phyloP scores from a whole-genome alignment of 2,329 filamentous ascomycete species.

The Ophiostoma tasmaniense region DNA sequence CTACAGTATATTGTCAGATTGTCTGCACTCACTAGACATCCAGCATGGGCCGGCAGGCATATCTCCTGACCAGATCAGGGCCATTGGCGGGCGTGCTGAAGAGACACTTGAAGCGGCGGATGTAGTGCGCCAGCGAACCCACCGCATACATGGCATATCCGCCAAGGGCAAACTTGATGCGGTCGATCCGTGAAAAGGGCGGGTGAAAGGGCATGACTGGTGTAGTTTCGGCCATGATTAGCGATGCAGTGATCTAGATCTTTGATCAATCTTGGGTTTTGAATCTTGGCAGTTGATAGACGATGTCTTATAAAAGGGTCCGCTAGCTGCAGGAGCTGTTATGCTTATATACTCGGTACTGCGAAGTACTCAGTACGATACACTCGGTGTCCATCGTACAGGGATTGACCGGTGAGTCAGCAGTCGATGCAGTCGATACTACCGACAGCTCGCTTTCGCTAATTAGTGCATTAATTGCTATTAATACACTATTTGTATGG shows the following conservation, averaged over 20 bases:
- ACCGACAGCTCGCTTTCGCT: background rate
- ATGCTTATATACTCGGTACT: too few relatives aligned
- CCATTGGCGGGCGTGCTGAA: background rate
- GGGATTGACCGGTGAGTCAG: background rate
- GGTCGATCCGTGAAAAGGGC: slow-evolving; percentile 9
- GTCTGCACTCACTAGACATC: slow-evolving; percentile 14
- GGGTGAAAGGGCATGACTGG: slow-evolving; percentile 3
- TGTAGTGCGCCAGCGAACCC: slow-evolving; percentile 9
- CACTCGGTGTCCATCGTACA: too few relatives aligned
- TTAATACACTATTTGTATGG: background rate
- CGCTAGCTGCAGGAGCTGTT: background rate
- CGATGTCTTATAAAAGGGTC: background rate
- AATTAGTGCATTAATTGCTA: background rate
- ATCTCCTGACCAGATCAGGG: slow-evolving; percentile 20
- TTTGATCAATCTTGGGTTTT: too few relatives aligned
- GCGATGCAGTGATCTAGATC: background rate
- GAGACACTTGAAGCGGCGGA: background rate
- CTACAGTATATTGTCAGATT: too few relatives aligned
- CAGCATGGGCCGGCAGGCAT: slow-evolving; percentile 19
- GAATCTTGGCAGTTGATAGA: too few relatives aligned
- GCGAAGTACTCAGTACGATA: too few relatives aligned
- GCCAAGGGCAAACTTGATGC: background rate
- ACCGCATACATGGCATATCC: slow-evolving; percentile 14
- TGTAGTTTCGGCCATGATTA: background rate
- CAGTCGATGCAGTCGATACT: too few relatives aligned